phyloP scores from a whole-genome alignment of 2,329 filamentous ascomycete species.

The Juglanconis sp. region DNA sequence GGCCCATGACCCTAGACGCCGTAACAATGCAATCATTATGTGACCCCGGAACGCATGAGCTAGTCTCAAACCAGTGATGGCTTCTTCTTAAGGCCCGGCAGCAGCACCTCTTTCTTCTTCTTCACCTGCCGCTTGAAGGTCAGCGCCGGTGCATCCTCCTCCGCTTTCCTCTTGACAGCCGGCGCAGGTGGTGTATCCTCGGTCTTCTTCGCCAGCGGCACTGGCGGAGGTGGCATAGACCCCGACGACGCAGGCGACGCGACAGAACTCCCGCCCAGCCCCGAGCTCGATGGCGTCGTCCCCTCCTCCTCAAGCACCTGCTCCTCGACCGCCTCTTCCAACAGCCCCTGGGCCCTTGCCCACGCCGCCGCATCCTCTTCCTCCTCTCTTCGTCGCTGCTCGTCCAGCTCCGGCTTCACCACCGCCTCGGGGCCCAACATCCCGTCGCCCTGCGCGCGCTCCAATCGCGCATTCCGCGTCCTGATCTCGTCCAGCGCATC shows the following conservation, averaged over 20 bases:
- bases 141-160: slow-evolving; percentile 31
- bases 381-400: slow-evolving; percentile 50
- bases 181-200: slow-evolving; percentile 28
- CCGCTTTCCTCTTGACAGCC: slow-evolving; percentile 30
- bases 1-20: background rate
- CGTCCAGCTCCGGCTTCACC: slow-evolving; percentile 53
- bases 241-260: background rate
- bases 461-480: slow-evolving; percentile 83
- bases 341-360: slow-evolving; percentile 46
- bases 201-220: slow-evolving; percentile 19
- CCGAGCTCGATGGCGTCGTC: slow-evolving; percentile 20
- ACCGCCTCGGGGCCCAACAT: slow-evolving; percentile 53
- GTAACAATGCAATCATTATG: background rate
- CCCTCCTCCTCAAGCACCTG: slow-evolving; percentile 29
- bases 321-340: slow-evolving; percentile 49
- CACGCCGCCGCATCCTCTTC: slow-evolving; percentile 83
- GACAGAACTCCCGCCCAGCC: slow-evolving; percentile 23
- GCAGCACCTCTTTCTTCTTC: slow-evolving; percentile 76
- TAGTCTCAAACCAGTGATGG: background rate
- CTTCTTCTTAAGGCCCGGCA: slow-evolving; percentile 87
- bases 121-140: slow-evolving; percentile 75
- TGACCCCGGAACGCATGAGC: background rate
- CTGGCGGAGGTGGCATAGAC: background rate
- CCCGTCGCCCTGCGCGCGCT: slow-evolving; percentile 69
- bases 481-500: slow-evolving; percentile 95